phyloP scores from a whole-genome alignment of 441 rosid species.

The Cnidoscolus chayamansa region DNA sequence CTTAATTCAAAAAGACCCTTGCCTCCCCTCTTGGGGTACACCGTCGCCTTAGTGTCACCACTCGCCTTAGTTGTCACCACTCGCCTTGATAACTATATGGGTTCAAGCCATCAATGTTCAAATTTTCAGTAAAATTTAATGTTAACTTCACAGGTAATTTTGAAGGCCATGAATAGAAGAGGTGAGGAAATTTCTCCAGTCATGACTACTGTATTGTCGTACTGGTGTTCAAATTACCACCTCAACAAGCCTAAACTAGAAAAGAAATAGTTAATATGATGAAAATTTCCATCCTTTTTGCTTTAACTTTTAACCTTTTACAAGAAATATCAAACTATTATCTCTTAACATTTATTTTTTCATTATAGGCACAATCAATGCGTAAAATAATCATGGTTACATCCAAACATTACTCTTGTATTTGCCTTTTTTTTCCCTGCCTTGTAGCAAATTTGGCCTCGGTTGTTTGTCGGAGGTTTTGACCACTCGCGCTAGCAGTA shows the following conservation, averaged over 20 bases:
- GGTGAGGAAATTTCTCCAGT: not conserved
- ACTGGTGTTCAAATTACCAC: not conserved
- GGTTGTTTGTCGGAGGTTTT: not conserved
- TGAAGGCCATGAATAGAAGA: not conserved
- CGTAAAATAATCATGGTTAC: not conserved
- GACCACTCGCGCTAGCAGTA: not conserved
- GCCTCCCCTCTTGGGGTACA: no score
- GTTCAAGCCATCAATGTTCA: not conserved
- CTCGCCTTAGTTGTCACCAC: no score
- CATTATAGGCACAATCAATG: not conserved
- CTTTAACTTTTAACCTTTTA: not conserved
- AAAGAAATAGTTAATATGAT: no score
- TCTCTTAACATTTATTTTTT: not conserved
- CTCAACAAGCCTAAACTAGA: not conserved
- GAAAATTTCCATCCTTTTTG: not conserved
- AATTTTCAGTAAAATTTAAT: not conserved
- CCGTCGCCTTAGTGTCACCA: no score
- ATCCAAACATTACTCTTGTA: not conserved
- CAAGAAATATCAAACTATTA: not conserved
- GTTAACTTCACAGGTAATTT: not conserved
- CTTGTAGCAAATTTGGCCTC: not conserved
- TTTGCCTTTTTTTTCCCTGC: not conserved
- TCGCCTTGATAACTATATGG: no score
- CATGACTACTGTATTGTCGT: not conserved
- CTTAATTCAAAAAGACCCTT: no score